Base-by-base conservation (phyloP, 2,329 filamentous ascomycete genomes). In the Ascochyta koolunga region DNA sequence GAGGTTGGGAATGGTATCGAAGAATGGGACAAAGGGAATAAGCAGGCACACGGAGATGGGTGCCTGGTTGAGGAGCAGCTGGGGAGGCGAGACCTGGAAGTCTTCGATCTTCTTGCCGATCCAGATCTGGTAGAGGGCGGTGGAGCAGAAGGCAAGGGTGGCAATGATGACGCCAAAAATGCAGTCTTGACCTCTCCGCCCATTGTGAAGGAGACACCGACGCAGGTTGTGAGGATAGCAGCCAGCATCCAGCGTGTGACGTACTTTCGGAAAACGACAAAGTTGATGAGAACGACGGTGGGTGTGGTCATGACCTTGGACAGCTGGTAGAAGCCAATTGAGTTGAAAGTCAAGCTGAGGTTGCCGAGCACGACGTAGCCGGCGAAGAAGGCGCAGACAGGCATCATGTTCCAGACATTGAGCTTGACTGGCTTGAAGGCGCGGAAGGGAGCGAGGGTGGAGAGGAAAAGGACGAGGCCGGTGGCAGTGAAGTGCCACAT, bases 281-380 rank as follows among this genome's bases (percentile, higher is more conserved):
- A 79, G 68, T 78, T 78, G 60, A 80, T 74, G 16, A 79, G 59
- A 29, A 78, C 78, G 19, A 80, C 78, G 44, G 74, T 77, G 11
- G 78, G 77, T 0, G 77, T 79, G 9, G 77, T 80, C 77, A 80
- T 79, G 54, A 79, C 78, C 64, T 80, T 80, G 50, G 77, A 77
- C 22, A 80, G 69, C 62, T 79, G 77, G 66, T 80, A 80, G 65
- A 79, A 79, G 40, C 77, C 77, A 55, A 80, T 75, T 22, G 75
- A 75, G 68, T 80, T 80, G 64, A 75, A 78, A 16, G 77, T 75
- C 67, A 80, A 65, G 54, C 75, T 77, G 46, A 79, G 65, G 55
- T 80, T 80, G 24, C 77, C 77, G 48, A 80, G 72, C 35, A 80
- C 76, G 29, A 80, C 69, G 55, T 79, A 79, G 33, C 76, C 77